Conservation (phyloP, 805 yeast species). For the Hanseniaspora nectarophila region DNA sequence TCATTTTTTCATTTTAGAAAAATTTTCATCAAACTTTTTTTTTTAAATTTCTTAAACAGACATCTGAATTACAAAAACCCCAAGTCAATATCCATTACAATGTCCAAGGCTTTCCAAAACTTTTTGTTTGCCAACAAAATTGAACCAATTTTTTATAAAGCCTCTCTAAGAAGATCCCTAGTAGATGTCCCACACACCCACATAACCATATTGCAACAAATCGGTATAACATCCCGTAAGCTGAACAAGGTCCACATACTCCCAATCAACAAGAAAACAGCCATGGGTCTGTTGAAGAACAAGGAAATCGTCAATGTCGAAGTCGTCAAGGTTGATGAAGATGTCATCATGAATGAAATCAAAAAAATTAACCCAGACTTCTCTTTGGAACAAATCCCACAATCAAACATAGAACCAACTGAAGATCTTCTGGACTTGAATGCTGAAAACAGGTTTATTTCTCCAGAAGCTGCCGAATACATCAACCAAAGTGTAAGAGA, state of each 20-base stretch:
- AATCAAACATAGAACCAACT: neutral
- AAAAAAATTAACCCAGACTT: neutral
- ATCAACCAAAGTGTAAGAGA: constrained; percentile 3
- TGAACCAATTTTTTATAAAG: constrained; percentile 6
- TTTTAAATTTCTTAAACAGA: too few species aligned
- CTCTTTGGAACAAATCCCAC: neutral
- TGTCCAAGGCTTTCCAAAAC: neutral
- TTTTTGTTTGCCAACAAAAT: neutral
- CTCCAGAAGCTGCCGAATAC: neutral
- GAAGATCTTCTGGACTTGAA: constrained; percentile 1
- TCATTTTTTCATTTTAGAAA: neutral
- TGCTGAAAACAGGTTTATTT: neutral
- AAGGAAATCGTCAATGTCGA: constrained; percentile 8
- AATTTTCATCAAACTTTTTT: neutral
- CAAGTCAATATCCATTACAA: neutral
- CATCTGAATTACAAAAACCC: too few species aligned
- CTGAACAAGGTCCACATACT: constrained; percentile 6
- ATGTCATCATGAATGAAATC: neutral
- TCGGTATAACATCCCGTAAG: constrained; percentile 3
- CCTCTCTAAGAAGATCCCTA: constrained; percentile 12
- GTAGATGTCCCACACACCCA: constrained; percentile 10
- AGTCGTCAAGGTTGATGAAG: constrained; percentile 6
- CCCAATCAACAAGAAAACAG: constrained; percentile 6
- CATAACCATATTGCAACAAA: neutral
- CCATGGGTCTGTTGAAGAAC: constrained; percentile 3